Conservation (phyloP, 2,329 filamentous ascomycete genomes). For the Penicillium sp. region DNA sequence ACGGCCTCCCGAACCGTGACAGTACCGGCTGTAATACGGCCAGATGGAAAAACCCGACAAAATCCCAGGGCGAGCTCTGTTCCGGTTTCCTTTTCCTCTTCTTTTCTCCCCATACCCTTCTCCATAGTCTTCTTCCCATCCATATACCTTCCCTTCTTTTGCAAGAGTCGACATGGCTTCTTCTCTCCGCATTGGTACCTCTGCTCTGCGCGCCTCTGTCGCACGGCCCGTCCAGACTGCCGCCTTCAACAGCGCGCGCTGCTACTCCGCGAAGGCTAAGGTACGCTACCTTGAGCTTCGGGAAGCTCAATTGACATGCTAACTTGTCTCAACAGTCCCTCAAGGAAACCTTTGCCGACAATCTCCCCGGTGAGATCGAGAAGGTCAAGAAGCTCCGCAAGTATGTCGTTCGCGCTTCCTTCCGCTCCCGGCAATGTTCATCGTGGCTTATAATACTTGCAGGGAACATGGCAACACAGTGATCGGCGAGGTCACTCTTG, state of each 20-base stretch:
- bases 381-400: constrained; percentile 98
- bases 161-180: constrained; percentile 67
- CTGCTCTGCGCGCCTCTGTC: constrained; percentile 72
- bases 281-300: constrained; percentile 46
- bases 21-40: constrained; percentile 34
- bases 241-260: constrained; percentile 77
- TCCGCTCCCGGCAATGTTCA: constrained; percentile 16
- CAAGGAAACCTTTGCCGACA: constrained; percentile 97
- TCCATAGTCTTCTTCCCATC: constrained; percentile 26
- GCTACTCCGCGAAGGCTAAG: constrained; percentile 85
- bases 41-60: constrained; percentile 33
- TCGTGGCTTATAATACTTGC: constrained; percentile 13
- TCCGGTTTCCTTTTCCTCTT: constrained; percentile 31
- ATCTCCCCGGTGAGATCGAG: constrained; percentile 93
- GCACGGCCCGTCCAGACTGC: constrained; percentile 64
- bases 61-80: constrained; percentile 33
- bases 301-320: constrained; percentile 15
- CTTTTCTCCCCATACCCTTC: constrained; percentile 35
- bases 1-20: constrained; percentile 18
- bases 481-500: constrained; percentile 93
- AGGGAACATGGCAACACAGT: constrained; percentile 95
- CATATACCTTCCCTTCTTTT: constrained; percentile 8
- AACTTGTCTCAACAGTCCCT: constrained; percentile 62
- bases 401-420: constrained; percentile 52
- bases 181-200: constrained; percentile 73